Percentiles rank a stretch among this genome's conserved stretches.
These are phyloP conservation scores for Candida hispaniensis DNA, from an alignment of 805 yeast genomes.

Conservation along the genomic window DNA sequence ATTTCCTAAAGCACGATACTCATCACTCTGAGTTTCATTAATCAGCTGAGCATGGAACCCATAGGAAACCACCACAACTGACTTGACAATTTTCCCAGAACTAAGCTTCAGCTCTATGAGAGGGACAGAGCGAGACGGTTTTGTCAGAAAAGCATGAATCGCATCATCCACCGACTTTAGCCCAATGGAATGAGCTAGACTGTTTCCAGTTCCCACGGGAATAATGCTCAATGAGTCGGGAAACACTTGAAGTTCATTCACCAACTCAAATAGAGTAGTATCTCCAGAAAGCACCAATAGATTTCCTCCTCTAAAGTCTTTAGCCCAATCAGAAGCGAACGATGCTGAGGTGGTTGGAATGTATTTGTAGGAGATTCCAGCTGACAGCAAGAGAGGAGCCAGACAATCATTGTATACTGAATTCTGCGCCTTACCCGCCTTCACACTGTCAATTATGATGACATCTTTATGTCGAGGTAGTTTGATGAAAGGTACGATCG, in stretches of 20 bases:
- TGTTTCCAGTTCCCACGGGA: constrained; percentile 85
- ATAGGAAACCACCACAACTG: constrained; percentile 63
- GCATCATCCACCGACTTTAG: constrained; percentile 24
- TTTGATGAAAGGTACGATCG: not conserved
- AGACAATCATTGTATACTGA: constrained; percentile 26
- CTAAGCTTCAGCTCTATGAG: constrained; percentile 14
- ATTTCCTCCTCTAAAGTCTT: constrained; percentile 29
- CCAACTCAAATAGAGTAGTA: constrained; percentile 67
- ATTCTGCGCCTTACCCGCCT: constrained; percentile 26
- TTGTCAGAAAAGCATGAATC: constrained; percentile 25
- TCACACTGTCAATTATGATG: constrained; percentile 29
- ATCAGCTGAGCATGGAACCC: constrained; percentile 80
- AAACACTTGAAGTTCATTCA: constrained; percentile 35
- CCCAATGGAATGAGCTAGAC: constrained; percentile 55
- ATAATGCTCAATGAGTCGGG: constrained; percentile 30
- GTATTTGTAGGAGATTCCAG: constrained; percentile 29
- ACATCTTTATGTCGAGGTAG: constrained; percentile 21
- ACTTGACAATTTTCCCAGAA: constrained; percentile 31
- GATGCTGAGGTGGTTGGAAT: constrained; percentile 27
- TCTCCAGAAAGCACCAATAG: constrained; percentile 72
- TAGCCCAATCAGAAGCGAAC: constrained; percentile 28
- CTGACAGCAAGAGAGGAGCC: constrained; percentile 28
- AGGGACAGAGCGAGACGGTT: too few relatives aligned
- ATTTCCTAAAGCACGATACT: constrained; percentile 50
- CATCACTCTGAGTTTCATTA: constrained; percentile 65